Conservation (phyloP, 1,284 basidiomycete species). For the Fomitopsis schrenkii region DNA sequence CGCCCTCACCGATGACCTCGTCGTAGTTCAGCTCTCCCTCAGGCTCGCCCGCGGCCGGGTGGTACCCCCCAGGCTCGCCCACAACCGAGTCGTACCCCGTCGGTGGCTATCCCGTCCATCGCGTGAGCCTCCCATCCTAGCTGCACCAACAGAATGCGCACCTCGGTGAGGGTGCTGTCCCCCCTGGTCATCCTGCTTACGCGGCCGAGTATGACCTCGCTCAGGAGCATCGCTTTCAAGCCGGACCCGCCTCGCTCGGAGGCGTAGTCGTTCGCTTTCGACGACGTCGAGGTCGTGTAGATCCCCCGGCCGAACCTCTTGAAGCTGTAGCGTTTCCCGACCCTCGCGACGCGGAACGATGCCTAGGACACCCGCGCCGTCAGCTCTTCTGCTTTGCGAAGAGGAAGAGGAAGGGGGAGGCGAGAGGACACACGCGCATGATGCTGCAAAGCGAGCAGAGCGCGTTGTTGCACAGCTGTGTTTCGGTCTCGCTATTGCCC, state of each 20-base stretch:
- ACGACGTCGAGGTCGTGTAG: constrained; percentile 15
- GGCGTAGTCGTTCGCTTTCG: constrained; percentile 12
- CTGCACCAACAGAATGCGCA: constrained; percentile 3
- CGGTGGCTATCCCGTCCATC: not conserved
- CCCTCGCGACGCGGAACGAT: constrained; percentile 9
- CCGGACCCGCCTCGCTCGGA: constrained; percentile 2
- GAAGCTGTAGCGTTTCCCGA: not conserved
- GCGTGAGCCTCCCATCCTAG: too few species aligned
- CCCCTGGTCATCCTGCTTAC: constrained; percentile 11
- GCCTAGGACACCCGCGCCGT: not conserved
- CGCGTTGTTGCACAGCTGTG: not conserved
- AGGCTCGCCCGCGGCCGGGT: constrained; percentile 22
- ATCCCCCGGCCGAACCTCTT: constrained; percentile 6
- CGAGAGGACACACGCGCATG: constrained; percentile 4
- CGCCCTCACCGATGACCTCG: constrained; percentile 15
- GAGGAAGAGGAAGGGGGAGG: not conserved
- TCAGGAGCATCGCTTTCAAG: constrained; percentile 17
- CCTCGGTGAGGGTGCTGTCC: constrained; percentile 14
- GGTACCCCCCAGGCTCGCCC: constrained; percentile 17
- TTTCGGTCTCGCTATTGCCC: not conserved
- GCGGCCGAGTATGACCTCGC: constrained; percentile 21
- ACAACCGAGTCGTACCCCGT: not conserved
- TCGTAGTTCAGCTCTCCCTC: constrained; percentile 18
- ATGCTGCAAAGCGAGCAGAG: constrained; percentile 10
- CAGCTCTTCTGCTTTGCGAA: too few species aligned